Evolutionary conservation across 345 rosid species (phyloP), one percentile per base, ranked within the genome.

Genomic region (Leavenworthia alabamica): DNA sequence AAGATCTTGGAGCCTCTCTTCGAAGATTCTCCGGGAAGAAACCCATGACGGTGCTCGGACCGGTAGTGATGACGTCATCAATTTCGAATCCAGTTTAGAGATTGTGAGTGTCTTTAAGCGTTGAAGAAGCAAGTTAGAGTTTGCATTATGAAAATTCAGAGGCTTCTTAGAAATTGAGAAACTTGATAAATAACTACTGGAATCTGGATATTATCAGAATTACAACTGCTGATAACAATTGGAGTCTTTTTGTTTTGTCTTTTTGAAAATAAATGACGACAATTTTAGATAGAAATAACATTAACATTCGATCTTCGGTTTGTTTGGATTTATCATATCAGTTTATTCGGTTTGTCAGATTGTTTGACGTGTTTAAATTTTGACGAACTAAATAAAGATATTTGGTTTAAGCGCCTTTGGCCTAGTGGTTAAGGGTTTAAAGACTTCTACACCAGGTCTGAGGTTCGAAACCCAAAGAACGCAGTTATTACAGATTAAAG

Each of bases 41-140:
- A 83, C 77, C 91, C 86, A 83, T 3, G 88, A 59, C 0, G 90
- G 95, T 12, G 93, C 73, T 76, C 83, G 83, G 17, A 75, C 64
- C 7, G 91, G 81, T 27, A 65, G 10, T 33, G 90, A 71, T 29
- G 90, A 68, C 11, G 72, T 60, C 76, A 76, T 76, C 62, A 59
- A 69, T 14, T 24, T 39, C 37, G 64, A 42, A 53, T 61, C 50
- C 60, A 20, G 45, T 17, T 9, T 37, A 37, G 16, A 33, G 15
- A 12, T 6, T 6, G 15, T 8, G 26, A 36, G 41, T 50, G 56
- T 40, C 1, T 23, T 53, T 53, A 53, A 19, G 28, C 17, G 40
- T 33, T 22, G 19, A 33, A 33, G 43, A 53, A 6, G 12, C 3
- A 27, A 19, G 29, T 12, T 17, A 33, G 17, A 11, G 29, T 7